Base-by-base conservation (phyloP, 2,329 filamentous ascomycete genomes). In the Cladosporium oxysporum region DNA sequence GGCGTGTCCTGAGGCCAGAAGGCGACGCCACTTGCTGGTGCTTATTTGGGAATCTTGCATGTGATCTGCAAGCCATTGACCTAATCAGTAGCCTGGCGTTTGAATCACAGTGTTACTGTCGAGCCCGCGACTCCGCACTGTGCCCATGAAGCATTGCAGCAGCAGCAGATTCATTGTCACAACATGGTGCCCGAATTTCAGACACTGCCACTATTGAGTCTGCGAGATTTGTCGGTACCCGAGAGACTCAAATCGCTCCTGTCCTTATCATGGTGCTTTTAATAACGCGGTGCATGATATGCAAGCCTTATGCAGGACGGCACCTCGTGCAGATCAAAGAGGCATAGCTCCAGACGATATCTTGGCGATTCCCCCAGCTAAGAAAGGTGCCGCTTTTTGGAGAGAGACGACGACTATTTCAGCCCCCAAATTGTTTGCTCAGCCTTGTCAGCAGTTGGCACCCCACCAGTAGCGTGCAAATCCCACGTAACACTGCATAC, bases 341-440 rank as follows among this genome's bases (percentile, higher is more conserved):
- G 41, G 41, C 41, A 11, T 47, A 47, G 41, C 41, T 21, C 41
- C 41, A 47, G n/a, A 3, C 12, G 3, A 47, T 21, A 7, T 47
- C 41, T 47, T 47, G 41, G 41, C 37, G 37, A 18, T 10, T 2
- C 18, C 18, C 10, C 37, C 37, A 44, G 37, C 37, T 44, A 44
- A 44, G 18, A n/a, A 5, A 44, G 18, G n/a, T 44, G 18, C n/a
- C 41, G 21, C 41, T n/a, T 4, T 47, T 3, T 6, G 14, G 18
- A 21, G 5, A 47, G 4, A n/a, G 18, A 33, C 52, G 18, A 29
- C 11, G 6, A 35, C 21, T 3, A 7, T 1, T 44, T 11, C 31
- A 58, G 53, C 18, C 31, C n/a, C 55, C 55, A 33, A 14, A 16
- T 26, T 58, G 55, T 58, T 58, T 41, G 55, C 55, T 58, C 55